phyloP scores from a whole-genome alignment of 805 yeast genomes.

The Spathaspora sp. region DNA sequence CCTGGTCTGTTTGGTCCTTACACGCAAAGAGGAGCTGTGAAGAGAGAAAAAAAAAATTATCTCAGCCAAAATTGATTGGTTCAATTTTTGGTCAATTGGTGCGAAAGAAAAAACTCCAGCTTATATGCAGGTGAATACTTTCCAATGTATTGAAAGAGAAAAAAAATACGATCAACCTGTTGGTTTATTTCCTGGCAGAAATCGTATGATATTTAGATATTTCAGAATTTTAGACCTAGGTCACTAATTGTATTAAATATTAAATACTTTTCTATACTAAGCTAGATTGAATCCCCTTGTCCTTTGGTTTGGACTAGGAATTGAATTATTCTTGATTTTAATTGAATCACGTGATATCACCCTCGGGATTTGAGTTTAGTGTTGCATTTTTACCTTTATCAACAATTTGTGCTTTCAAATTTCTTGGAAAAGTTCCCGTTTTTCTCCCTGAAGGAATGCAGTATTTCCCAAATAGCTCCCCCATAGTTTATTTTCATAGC shows the following conservation, averaged over 20 bases:
- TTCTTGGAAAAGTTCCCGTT: constrained; percentile 10
- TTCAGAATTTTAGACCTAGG: neutral
- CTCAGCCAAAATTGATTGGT: constrained; percentile 8
- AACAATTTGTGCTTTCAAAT: constrained; percentile 7
- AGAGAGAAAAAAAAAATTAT: constrained; percentile 4
- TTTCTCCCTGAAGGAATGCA: too few relatives aligned
- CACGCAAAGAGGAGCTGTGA: neutral
- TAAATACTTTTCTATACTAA: neutral
- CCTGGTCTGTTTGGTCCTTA: neutral
- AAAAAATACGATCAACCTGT: too few relatives aligned
- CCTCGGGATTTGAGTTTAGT: neutral
- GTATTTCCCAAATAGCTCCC: too few relatives aligned
- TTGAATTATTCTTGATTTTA: neutral
- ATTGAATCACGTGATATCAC: neutral
- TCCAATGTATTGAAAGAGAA: too few relatives aligned
- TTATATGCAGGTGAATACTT: constrained; percentile 4
- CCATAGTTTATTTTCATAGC: too few relatives aligned
- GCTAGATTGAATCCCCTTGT: neutral
- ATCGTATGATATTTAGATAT: neutral
- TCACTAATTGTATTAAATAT: neutral
- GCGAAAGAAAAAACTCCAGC: neutral
- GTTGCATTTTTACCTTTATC: neutral
- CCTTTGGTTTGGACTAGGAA: neutral
- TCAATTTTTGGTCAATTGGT: constrained; percentile 2
- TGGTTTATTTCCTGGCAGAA: too few relatives aligned